Percentiles rank a stretch among this genome's conserved stretches.
Evolutionary conservation across 257 asterid species (phyloP).

Genomic region (Solanum ahanhuiri): DNA sequence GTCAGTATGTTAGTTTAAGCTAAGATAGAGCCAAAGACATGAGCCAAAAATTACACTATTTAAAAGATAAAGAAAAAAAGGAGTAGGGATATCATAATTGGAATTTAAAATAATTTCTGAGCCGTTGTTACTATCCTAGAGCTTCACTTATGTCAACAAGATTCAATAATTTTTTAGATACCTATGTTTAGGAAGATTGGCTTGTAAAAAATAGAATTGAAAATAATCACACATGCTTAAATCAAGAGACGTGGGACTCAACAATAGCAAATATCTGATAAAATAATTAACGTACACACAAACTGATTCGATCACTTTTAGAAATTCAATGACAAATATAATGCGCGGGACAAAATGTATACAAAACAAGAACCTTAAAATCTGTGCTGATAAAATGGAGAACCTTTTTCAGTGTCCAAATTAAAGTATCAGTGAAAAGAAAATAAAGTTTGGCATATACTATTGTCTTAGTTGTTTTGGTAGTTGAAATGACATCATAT

Average conservation of each 20-base stretch:
- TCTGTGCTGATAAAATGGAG: neutral
- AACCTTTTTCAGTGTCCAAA: neutral
- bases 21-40: neutral
- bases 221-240: accelerated
- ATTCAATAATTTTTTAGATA: neutral
- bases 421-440: neutral
- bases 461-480: neutral
- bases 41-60: neutral
- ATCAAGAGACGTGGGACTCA: neutral
- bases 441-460: neutral
- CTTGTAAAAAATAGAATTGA: too few relatives aligned
- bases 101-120: neutral
- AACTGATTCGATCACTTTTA: too few relatives aligned
- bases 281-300: too few relatives aligned
- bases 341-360: neutral
- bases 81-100: neutral
- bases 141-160: neutral
- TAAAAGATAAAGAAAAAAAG: neutral
- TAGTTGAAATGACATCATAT: neutral
- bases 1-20: neutral
- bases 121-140: neutral
- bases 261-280: too few relatives aligned
- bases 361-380: neutral
- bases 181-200: neutral
- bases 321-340: too few relatives aligned